Conservation (phyloP, 1,139 yeast genomes). For the Sugiyamaella sp. region DNA sequence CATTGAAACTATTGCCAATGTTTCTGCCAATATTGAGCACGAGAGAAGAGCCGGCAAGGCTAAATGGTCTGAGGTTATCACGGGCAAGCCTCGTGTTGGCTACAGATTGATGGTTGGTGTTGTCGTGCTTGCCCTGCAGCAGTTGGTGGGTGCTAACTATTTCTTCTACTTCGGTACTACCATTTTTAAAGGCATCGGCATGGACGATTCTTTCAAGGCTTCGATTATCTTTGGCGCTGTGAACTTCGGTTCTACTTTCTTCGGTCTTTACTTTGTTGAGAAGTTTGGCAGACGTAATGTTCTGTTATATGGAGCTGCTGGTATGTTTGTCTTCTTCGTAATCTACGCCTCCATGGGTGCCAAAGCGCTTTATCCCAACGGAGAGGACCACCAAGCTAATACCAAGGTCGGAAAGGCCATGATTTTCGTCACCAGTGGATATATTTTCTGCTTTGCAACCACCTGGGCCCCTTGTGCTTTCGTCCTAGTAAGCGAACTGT, state of each 20-base stretch:
- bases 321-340: slow-evolving; percentile 67
- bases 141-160: slow-evolving; percentile 78
- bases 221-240: slow-evolving; percentile 78
- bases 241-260: slow-evolving; percentile 74
- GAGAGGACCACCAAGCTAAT: slow-evolving; percentile 45
- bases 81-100: slow-evolving; percentile 68
- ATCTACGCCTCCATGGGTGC: slow-evolving; percentile 73
- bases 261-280: slow-evolving; percentile 68
- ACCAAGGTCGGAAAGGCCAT: slow-evolving; percentile 49
- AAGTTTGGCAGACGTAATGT: slow-evolving; percentile 71
- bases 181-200: slow-evolving; percentile 74
- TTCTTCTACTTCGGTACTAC: slow-evolving; percentile 84
- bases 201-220: slow-evolving; percentile 65
- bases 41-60: slow-evolving; percentile 68
- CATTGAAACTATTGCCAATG: slow-evolving; percentile 58
- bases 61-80: slow-evolving; percentile 64
- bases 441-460: slow-evolving; percentile 80
- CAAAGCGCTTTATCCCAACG: slow-evolving; percentile 54
- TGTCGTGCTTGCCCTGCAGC: slow-evolving; percentile 70
- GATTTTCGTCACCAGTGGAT: slow-evolving; percentile 78
- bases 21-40: slow-evolving; percentile 64
- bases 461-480: slow-evolving; percentile 90
- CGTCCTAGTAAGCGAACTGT: slow-evolving; percentile 77
- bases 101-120: slow-evolving; percentile 68
- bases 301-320: slow-evolving; percentile 63